Evolutionary conservation across 345 rosid species (phyloP), one percentile per base, ranked within the genome.

Genomic region (Citrus unshiu): DNA sequence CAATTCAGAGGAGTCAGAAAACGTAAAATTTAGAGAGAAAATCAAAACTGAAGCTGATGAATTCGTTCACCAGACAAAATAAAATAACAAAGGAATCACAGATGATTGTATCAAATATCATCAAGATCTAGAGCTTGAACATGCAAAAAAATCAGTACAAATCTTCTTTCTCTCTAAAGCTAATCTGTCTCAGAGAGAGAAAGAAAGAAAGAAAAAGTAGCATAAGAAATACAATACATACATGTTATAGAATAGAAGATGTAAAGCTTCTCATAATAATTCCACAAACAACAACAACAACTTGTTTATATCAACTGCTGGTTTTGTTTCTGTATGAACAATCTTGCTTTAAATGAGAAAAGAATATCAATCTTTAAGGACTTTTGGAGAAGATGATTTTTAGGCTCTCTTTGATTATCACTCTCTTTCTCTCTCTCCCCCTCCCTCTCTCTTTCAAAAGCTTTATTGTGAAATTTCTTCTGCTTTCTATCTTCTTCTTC

Each of bases 121-220:
- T 49, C 77, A 62, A 71, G 81, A 78, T 78, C 81, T 78, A 71
- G 27, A 34, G 39, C 76, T 72, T 7, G 3, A 40, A 70, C 37
- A 62, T 32, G 43, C 14, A 64, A 64, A 46, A 30, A 24, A 25
- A 66, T 24, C 2, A 51, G 49, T 27, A 57, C 12, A 77, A 68
- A 58, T 40, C 19, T 66, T 9, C 70, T 34, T 35, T 35, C 70
- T 66, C 27, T 35, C 62, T 22, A n/a, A 30, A 74, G 14, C 43
- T 29, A 59, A 21, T 6, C 32, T 46, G 7, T 25, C 18, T 6
- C 9, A 16, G 32, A 35, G 66, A 58, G 65, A 72, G 22, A 35
- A 14, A 25, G 29, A 5, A 3, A 62, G 25, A 9, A 62, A 30
- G n/a, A 65, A 39, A 13, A 49, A 22, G 35, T 22, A 22, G 18